Conservation (phyloP, 2,329 filamentous ascomycete genomes). For the Ophiocordyceps camponoti-leonardi region DNA sequence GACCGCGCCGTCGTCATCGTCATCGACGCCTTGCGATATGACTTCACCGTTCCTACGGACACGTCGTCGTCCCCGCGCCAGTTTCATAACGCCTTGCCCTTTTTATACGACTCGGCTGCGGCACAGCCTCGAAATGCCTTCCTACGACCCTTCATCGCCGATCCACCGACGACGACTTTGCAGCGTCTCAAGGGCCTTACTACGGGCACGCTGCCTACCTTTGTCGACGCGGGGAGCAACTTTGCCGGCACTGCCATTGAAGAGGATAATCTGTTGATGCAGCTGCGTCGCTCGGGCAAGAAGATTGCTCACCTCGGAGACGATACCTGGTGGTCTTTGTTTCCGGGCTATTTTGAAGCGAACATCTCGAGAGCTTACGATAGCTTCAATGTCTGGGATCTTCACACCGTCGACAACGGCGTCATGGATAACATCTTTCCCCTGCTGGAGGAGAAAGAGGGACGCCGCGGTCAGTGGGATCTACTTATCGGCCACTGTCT, state of each 20-base stretch:
- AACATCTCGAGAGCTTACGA: slow-evolving; percentile 82
- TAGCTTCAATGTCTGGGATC: slow-evolving; percentile 95
- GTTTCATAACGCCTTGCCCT: slow-evolving; percentile 78
- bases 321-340: slow-evolving; percentile 89
- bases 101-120: slow-evolving; percentile 69
- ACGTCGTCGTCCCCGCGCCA: slow-evolving; percentile 16
- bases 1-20: slow-evolving; percentile 80
- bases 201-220: slow-evolving; percentile 86
- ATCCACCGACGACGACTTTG: slow-evolving; percentile 84
- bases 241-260: slow-evolving; percentile 93
- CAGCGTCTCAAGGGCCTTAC: slow-evolving; percentile 88
- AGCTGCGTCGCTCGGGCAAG: slow-evolving; percentile 48
- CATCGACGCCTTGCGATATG: slow-evolving; percentile 87
- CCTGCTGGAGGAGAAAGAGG: slow-evolving; percentile 46
- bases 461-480: slow-evolving; percentile 49
- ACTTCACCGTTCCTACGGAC: slow-evolving; percentile 71
- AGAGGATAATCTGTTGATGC: slow-evolving; percentile 62
- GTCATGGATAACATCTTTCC: slow-evolving; percentile 85
- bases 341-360: slow-evolving; percentile 81
- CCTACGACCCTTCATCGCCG: slow-evolving; percentile 86
- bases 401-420: slow-evolving; percentile 92
- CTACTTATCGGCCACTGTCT: slow-evolving; percentile 88
- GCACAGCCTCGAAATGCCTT: slow-evolving; percentile 67
- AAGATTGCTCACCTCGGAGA: slow-evolving; percentile 89
- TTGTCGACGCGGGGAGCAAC: slow-evolving; percentile 85